phyloP scores from a whole-genome alignment of 805 yeast species.

The Yamadazyma akitaensis region DNA sequence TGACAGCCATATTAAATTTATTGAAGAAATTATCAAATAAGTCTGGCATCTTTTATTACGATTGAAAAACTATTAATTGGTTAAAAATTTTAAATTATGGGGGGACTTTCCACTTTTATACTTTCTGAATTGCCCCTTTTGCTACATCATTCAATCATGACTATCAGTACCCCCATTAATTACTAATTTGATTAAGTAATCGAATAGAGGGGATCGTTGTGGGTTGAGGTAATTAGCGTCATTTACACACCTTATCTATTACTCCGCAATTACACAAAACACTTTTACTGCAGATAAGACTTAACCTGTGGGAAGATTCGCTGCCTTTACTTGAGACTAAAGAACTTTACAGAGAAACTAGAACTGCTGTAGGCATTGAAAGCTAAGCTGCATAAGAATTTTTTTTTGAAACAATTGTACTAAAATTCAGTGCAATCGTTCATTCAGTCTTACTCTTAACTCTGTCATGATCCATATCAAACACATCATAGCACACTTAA shows the following conservation, averaged over 20 bases:
- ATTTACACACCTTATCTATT: neutral
- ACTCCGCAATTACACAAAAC: neutral
- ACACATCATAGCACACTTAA: no score
- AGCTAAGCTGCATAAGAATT: no score
- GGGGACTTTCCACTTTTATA: neutral
- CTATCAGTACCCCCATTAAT: neutral
- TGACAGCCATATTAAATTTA: constrained; percentile 27
- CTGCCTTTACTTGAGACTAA: no score
- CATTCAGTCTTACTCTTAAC: no score
- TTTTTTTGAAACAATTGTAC: no score
- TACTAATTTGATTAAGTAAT: neutral
- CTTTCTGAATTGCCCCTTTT: neutral
- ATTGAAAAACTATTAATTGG: neutral
- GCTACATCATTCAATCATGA: neutral
- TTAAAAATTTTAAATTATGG: neutral
- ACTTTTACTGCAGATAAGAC: neutral
- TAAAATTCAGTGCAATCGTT: no score
- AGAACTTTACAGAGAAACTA: no score
- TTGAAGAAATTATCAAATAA: constrained; percentile 39
- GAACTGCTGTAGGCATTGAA: no score
- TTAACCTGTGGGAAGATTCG: neutral
- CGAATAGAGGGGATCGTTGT: neutral
- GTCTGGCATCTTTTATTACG: constrained; percentile 22
- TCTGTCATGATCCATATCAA: no score
- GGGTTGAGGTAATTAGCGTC: neutral